Percentiles rank a stretch among this genome's conserved stretches.
Evolutionary conservation across 2,329 filamentous ascomycete genomes (phyloP).

Genomic region (Microdochium bolleyi): DNA sequence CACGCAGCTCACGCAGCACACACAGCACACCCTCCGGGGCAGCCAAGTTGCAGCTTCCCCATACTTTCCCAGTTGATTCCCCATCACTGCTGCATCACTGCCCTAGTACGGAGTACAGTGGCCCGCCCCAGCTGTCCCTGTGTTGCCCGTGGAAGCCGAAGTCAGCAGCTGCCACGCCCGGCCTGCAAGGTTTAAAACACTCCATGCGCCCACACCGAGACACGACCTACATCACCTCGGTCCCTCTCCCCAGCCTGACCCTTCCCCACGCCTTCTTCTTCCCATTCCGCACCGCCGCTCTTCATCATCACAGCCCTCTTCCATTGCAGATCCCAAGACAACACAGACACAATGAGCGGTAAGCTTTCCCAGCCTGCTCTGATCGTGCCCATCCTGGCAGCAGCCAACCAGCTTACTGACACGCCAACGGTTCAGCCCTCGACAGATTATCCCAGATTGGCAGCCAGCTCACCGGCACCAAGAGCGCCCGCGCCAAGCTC

Average conservation of each 20-base stretch:
- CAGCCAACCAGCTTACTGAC: background rate
- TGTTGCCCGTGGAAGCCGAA: too few relatives aligned
- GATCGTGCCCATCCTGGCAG: background rate
- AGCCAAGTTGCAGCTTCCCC: background rate
- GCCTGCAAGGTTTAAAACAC: too few relatives aligned
- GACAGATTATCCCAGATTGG: slow-evolving; percentile 53
- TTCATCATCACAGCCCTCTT: background rate
- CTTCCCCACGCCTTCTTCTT: too few relatives aligned
- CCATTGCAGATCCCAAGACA: background rate
- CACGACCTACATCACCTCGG: too few relatives aligned
- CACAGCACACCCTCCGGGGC: background rate
- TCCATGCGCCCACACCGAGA: too few relatives aligned
- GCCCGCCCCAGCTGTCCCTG: too few relatives aligned
- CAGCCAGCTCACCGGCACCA: slow-evolving; percentile 45
- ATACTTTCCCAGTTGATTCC: too few relatives aligned
- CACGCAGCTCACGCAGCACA: background rate
- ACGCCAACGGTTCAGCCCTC: slow-evolving; percentile 31
- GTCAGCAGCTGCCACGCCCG: too few relatives aligned
- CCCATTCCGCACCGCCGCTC: background rate
- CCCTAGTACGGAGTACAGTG: too few relatives aligned
- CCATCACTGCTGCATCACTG: too few relatives aligned
- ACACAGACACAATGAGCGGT: slow-evolving; percentile 11
- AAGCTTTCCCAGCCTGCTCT: background rate
- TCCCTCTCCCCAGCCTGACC: too few relatives aligned
- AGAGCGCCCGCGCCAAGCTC: slow-evolving; percentile 43